Conservation (phyloP, 306 rosid species). For the Lathyrus tuberosus region DNA sequence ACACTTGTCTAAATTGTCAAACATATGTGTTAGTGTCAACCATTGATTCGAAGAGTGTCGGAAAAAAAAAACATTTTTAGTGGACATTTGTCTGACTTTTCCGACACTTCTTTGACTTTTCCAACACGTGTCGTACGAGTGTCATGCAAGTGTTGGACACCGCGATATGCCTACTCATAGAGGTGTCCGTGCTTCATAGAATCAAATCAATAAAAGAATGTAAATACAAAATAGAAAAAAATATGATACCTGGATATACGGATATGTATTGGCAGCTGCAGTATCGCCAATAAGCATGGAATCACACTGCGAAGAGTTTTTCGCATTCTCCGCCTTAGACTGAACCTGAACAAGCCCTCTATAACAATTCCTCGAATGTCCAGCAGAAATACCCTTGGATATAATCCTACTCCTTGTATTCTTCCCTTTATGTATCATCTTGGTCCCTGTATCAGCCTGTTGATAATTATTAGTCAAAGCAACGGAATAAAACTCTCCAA, state of each 20-base stretch:
- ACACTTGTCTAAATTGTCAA: too few relatives aligned
- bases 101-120: too few relatives aligned
- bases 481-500: constrained; percentile 91
- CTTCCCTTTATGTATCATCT: constrained; percentile 97
- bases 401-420: constrained; percentile 89
- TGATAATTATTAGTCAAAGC: constrained; percentile 91
- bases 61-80: too few relatives aligned
- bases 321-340: constrained; percentile 82
- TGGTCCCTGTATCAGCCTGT: constrained; percentile 92
- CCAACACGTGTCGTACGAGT: too few relatives aligned
- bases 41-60: too few relatives aligned
- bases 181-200: too few relatives aligned
- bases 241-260: constrained; percentile 74
- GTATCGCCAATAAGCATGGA: constrained; percentile 93
- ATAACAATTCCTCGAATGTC: constrained; percentile 83
- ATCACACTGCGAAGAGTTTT: constrained; percentile 89
- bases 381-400: constrained; percentile 89
- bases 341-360: constrained; percentile 94
- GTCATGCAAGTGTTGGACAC: too few relatives aligned
- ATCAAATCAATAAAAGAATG: constrained; percentile 3
- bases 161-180: too few relatives aligned
- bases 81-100: too few relatives aligned
- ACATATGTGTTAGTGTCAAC: too few relatives aligned
- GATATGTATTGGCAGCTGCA: constrained; percentile 94
- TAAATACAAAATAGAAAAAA: neutral